Evolutionary conservation across 495 filamentous ascomycete genomes (phyloP).

Genomic region (Friedmanniomyces endolithicus): DNA sequence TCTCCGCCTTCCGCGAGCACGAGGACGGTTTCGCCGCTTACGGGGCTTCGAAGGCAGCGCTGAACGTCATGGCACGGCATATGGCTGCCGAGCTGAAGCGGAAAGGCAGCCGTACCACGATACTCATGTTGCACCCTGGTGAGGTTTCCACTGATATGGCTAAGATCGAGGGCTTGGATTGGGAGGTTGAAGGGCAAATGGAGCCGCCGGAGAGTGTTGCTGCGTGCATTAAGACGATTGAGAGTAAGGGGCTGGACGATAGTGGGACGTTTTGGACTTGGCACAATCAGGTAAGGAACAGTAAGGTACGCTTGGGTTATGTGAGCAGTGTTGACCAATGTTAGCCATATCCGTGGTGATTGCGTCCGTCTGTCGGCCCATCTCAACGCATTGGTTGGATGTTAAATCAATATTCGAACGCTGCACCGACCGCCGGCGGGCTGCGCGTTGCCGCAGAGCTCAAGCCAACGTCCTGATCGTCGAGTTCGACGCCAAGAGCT

Average conservation of each 20-base stretch:
- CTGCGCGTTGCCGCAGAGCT: neutral
- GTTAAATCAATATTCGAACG: neutral
- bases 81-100: conserved; percentile 42
- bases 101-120: conserved; percentile 34
- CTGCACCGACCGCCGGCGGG: neutral
- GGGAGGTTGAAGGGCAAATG: conserved; percentile 42
- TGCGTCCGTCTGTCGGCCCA: neutral
- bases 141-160: conserved; percentile 45
- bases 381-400: neutral
- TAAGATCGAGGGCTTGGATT: conserved; percentile 33
- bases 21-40: conserved; percentile 51
- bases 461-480: neutral
- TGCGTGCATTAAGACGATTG: conserved; percentile 41
- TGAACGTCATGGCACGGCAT: conserved; percentile 45
- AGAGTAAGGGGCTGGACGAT: conserved; percentile 36
- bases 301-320: neutral
- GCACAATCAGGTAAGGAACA: conserved; percentile 35
- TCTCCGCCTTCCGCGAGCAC: conserved; percentile 36
- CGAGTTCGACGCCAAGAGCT: neutral
- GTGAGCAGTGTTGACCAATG: neutral
- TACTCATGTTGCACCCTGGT: conserved; percentile 45
- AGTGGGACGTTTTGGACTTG: conserved; percentile 46
- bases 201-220: conserved; percentile 36
- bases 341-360: conserved; percentile 19
- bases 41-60: conserved; percentile 44